Conservation (phyloP, 306 rosid genomes). For the Inga leiocalycina region DNA sequence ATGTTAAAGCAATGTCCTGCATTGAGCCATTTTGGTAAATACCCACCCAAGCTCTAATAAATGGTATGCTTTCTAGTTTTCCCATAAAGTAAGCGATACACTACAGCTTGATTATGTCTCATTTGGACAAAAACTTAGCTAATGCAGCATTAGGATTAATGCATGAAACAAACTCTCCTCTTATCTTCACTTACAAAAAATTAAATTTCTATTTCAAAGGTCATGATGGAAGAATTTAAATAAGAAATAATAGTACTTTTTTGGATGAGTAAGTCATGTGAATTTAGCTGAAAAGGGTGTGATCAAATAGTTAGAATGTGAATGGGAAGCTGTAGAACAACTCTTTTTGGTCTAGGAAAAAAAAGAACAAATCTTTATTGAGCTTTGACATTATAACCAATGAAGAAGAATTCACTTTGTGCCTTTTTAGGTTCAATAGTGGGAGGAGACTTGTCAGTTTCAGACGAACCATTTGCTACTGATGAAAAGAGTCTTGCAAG, state of each 20-base stretch:
- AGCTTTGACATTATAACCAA: background rate
- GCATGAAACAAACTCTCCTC: background rate
- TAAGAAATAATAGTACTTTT: background rate
- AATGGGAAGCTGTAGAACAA: background rate
- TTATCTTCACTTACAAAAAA: background rate
- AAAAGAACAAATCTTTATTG: background rate
- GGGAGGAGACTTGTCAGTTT: conserved; percentile 41
- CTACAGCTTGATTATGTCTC: background rate
- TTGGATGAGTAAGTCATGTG: background rate
- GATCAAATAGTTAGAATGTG: background rate
- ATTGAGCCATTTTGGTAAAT: background rate
- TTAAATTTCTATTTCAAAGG: background rate
- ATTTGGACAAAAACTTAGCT: background rate
- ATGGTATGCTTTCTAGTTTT: background rate
- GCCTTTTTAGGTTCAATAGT: conserved; percentile 48
- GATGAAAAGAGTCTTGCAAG: conserved; percentile 73
- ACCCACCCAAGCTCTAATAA: background rate
- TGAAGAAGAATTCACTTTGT: conserved; percentile 59
- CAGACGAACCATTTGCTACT: conserved; percentile 48
- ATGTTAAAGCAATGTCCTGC: background rate
- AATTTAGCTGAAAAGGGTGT: background rate
- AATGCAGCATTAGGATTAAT: background rate
- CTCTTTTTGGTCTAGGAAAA: background rate
- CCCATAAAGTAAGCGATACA: background rate
- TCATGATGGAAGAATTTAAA: conserved; percentile 6